phyloP scores from a whole-genome alignment of 208 protist species.

The Leishmania gerbilli region DNA sequence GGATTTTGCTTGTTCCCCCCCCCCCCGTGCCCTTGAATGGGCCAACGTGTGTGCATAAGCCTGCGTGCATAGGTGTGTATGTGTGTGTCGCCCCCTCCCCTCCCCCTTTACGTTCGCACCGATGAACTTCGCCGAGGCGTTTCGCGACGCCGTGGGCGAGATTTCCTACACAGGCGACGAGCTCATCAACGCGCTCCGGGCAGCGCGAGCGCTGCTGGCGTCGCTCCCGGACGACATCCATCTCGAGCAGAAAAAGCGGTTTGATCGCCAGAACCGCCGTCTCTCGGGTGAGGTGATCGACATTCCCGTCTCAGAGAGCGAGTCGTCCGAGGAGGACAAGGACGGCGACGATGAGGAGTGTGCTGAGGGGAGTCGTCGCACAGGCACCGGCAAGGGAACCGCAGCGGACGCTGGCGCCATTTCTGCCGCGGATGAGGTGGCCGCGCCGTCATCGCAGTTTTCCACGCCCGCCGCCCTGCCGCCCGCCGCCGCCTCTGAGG shows the following conservation, averaged over 20 bases:
- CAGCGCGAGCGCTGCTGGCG: background rate
- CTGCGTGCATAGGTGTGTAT: background rate
- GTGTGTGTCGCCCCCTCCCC: background rate
- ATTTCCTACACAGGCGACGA: background rate
- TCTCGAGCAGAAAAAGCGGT: background rate
- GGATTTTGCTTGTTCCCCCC: too few relatives aligned
- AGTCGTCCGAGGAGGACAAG: background rate
- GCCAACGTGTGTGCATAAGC: background rate
- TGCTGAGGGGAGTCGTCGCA: background rate
- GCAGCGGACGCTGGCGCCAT: background rate
- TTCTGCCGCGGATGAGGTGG: background rate
- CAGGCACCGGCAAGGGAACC: background rate
- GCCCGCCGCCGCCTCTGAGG: background rate
- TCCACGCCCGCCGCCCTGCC: background rate
- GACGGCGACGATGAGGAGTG: background rate
- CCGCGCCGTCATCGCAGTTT: background rate
- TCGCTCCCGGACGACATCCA: constrained; percentile 9
- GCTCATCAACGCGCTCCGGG: background rate
- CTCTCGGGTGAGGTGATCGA: constrained; percentile 7
- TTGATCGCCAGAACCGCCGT: constrained; percentile 11
- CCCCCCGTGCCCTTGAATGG: too few relatives aligned
- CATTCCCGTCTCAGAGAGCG: background rate
- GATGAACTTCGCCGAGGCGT: constrained; percentile 5
- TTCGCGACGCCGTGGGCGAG: background rate
- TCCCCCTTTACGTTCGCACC: background rate